These are phyloP conservation scores for Podila verticillata DNA, from an alignment of 192 early-diverging fungal species.

Conservation along the genomic window DNA sequence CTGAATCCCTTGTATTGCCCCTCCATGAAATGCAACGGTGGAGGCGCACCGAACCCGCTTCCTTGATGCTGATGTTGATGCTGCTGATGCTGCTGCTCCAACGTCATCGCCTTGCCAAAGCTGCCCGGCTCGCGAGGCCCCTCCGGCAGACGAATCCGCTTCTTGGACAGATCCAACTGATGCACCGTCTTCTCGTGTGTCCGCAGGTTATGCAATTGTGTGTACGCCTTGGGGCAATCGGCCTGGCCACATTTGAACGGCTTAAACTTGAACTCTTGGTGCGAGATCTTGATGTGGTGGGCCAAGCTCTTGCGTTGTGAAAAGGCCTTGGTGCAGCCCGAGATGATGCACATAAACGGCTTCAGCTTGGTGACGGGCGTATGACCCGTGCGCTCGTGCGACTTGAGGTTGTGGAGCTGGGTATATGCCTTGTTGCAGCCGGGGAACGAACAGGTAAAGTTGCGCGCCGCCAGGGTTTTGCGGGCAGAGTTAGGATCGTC, in stretches of 20 bases:
- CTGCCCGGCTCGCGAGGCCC: neutral
- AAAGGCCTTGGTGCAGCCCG: conserved; percentile 74
- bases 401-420: conserved; percentile 55
- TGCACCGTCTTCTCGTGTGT: conserved; percentile 77
- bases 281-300: conserved; percentile 65
- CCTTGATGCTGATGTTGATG: neutral
- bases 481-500: neutral
- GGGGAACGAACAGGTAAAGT: conserved; percentile 54
- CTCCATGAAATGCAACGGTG: no score
- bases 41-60: no score
- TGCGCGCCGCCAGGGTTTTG: conserved; percentile 26
- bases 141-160: conserved; percentile 32
- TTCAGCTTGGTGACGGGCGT: conserved; percentile 64
- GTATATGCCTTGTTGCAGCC: conserved; percentile 54
- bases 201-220: conserved; percentile 80
- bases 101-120: neutral
- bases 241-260: conserved; percentile 67
- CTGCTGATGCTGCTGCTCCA: neutral
- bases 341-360: conserved; percentile 73
- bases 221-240: conserved; percentile 81
- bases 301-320: conserved; percentile 79
- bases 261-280: conserved; percentile 53
- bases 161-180: conserved; percentile 38
- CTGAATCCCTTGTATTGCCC: no score
- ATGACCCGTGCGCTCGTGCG: conserved; percentile 66